Evolutionary conservation across 2,329 filamentous ascomycete species (phyloP).

Genomic region (Beauveria medogensis): DNA sequence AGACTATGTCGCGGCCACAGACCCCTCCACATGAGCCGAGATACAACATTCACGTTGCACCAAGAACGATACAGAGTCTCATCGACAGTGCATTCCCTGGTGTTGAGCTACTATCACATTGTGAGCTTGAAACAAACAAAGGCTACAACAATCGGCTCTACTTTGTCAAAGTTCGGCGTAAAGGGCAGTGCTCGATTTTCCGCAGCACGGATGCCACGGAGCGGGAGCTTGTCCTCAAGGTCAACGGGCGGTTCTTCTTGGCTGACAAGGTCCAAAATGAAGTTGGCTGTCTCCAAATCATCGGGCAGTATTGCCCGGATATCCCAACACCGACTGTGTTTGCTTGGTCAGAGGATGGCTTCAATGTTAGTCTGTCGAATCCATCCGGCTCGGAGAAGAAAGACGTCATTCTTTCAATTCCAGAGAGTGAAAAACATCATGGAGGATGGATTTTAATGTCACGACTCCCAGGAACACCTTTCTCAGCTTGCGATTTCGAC

Average conservation of each 20-base stretch:
- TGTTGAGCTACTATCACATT: constrained; percentile 5
- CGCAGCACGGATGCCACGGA: neutral
- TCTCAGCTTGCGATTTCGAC: constrained; percentile 13
- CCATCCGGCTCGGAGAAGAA: neutral
- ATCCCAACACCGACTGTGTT: constrained; percentile 14
- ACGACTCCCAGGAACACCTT: constrained; percentile 10
- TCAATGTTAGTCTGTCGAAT: neutral
- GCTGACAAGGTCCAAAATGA: constrained; percentile 19
- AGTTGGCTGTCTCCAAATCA: constrained; percentile 15
- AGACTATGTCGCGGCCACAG: constrained; percentile 10
- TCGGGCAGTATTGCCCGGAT: constrained; percentile 15
- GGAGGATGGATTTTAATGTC: constrained; percentile 18
- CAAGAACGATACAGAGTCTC: constrained; percentile 11
- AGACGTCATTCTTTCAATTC: neutral
- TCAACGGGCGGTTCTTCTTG: constrained; percentile 17
- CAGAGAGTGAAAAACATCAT: neutral
- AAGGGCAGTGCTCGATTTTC: constrained; percentile 2
- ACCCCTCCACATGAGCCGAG: constrained; percentile 17
- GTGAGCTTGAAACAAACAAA: constrained; percentile 11
- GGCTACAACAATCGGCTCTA: constrained; percentile 20
- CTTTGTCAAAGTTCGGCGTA: constrained; percentile 12
- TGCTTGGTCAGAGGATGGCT: constrained; percentile 18
- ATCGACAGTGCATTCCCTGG: constrained; percentile 11
- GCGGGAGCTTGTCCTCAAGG: constrained; percentile 16
- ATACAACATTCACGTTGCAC: constrained; percentile 14